Percentiles rank a stretch among this genome's conserved stretches.
Conservation (phyloP, 768 basidiomycete species). For the Strobilomyces confusus region DNA sequence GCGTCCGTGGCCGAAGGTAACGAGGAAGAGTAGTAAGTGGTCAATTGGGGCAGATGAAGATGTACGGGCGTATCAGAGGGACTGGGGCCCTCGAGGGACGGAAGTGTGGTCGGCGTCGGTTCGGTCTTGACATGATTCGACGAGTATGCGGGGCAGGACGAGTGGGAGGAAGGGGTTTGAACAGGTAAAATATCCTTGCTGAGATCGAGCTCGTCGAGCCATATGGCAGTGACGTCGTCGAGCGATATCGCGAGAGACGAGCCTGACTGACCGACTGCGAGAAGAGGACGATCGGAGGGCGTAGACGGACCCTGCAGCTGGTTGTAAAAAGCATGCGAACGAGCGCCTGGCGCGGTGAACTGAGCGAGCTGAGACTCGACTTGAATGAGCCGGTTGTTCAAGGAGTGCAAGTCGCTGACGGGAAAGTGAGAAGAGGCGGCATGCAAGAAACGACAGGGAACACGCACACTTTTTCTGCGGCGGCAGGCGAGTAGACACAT, state of each 20-base stretch:
- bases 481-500: constrained; percentile 77
- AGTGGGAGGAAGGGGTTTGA: constrained; percentile 12
- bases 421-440: neutral
- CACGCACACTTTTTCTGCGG: constrained; percentile 79
- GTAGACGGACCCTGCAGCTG: constrained; percentile 12
- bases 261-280: constrained; percentile 37
- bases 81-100: constrained; percentile 14
- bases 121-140: constrained; percentile 34
- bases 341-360: constrained; percentile 34
- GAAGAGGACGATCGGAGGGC: constrained; percentile 28
- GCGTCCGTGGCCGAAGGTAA: constrained; percentile 22
- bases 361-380: constrained; percentile 61
- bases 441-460: neutral
- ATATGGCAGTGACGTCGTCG: constrained; percentile 56
- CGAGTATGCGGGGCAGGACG: constrained; percentile 15
- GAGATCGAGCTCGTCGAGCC: constrained; percentile 54
- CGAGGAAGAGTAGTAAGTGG: constrained; percentile 19
- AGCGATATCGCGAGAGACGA: constrained; percentile 51
- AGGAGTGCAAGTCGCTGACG: constrained; percentile 69
- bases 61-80: constrained; percentile 22
- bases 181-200: constrained; percentile 23
- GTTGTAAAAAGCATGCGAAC: constrained; percentile 19
- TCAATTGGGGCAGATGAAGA: constrained; percentile 18
- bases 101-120: constrained; percentile 26
- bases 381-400: constrained; percentile 74